Conservation (phyloP, 2,329 filamentous ascomycete species). For the Sporothrix pallida region DNA sequence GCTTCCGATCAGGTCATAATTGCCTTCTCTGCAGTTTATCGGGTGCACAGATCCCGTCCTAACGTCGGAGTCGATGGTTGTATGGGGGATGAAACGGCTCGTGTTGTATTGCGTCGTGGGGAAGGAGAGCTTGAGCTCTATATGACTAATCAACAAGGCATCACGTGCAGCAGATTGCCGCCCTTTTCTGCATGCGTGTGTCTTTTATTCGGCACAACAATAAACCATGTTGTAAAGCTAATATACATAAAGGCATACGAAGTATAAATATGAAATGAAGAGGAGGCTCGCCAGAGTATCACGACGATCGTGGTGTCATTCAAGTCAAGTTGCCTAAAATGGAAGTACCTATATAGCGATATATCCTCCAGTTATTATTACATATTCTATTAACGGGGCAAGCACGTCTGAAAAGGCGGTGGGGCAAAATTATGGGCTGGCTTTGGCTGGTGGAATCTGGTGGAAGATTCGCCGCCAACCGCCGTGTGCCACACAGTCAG, state of each 20-base stretch:
- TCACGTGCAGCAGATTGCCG: background rate
- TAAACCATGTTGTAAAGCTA: background rate
- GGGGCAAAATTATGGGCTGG: background rate
- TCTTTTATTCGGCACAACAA: background rate
- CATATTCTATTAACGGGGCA: background rate
- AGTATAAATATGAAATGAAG: background rate
- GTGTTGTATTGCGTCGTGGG: conserved; percentile 18
- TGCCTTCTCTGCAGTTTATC: background rate
- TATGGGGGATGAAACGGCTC: conserved; percentile 24
- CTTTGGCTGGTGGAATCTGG: conserved; percentile 23
- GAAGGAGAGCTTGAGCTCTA: background rate
- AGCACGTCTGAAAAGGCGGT: background rate
- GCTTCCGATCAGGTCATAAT: background rate
- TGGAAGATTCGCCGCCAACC: conserved; percentile 26
- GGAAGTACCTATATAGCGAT: background rate
- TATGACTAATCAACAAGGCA: background rate
- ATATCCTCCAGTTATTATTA: background rate
- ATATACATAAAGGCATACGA: background rate
- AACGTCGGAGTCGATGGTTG: conserved; percentile 2
- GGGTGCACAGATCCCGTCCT: conserved; percentile 24
- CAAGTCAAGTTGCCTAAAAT: conserved; percentile 1
- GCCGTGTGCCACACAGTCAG: background rate
- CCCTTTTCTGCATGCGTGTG: background rate
- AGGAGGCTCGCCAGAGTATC: background rate
- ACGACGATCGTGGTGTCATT: background rate